Percentiles rank a stretch among this genome's conserved stretches.
phyloP scores from a whole-genome alignment of 1,284 basidiomycete species.

The Lentinula novae-zelandiae region DNA sequence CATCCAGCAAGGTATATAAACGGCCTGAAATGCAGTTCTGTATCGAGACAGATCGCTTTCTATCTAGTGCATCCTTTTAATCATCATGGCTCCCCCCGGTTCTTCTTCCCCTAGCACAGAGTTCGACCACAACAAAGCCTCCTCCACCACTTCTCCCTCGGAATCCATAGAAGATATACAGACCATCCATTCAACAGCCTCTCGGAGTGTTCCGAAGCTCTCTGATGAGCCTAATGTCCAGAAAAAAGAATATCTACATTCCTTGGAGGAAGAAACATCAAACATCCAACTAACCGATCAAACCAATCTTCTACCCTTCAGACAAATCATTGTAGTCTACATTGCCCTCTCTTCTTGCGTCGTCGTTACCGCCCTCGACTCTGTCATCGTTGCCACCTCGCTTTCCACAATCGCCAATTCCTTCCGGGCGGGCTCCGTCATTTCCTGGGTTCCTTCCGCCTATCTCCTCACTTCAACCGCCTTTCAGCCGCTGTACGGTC shows the following conservation, averaged over 20 bases:
- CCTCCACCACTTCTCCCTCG: not conserved
- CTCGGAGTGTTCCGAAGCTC: not conserved
- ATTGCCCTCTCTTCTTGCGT: constrained; percentile 57
- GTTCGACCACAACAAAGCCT: not conserved
- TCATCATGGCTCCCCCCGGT: not conserved
- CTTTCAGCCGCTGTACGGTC: constrained; percentile 64
- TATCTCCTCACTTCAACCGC: constrained; percentile 65
- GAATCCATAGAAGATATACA: not conserved
- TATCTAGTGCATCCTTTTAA: not conserved
- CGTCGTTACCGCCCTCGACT: constrained; percentile 54
- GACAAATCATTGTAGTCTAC: constrained; percentile 62
- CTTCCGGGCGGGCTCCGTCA: constrained; percentile 64
- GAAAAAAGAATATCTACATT: not conserved
- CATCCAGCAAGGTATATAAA: not conserved
- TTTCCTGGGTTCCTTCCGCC: constrained; percentile 68
- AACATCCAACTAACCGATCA: constrained; percentile 56
- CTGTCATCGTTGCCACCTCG: constrained; percentile 67
- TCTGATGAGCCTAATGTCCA: not conserved
- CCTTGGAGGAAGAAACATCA: not conserved
- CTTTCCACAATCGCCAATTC: constrained; percentile 65
- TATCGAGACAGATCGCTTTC: not conserved
- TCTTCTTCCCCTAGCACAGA: not conserved
- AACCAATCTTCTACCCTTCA: constrained; percentile 71
- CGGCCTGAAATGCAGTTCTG: not conserved
- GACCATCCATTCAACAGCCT: not conserved